Conservation (phyloP, 352 stramenopile genomes). For the Globisporangium carolinianum region DNA sequence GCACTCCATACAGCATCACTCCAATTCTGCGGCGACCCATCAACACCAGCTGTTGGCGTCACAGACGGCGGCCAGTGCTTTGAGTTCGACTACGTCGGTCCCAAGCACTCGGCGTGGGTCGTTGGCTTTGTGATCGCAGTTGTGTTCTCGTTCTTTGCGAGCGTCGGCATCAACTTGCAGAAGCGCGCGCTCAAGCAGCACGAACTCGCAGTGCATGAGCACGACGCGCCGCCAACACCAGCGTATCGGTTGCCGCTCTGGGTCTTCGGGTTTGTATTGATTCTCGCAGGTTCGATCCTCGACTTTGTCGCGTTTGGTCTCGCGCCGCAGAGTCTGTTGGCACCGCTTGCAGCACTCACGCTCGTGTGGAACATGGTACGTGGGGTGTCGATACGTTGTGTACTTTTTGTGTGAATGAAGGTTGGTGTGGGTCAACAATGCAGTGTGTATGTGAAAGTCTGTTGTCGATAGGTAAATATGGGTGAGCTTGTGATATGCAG, state of each 20-base stretch:
- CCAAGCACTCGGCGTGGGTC: slow-evolving; percentile 62
- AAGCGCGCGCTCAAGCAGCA: slow-evolving; percentile 84
- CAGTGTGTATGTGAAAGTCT: neutral
- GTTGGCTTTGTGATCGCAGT: slow-evolving; percentile 75
- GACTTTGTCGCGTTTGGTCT: slow-evolving; percentile 90
- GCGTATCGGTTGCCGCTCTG: slow-evolving; percentile 80
- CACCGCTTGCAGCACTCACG: slow-evolving; percentile 82
- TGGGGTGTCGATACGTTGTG: neutral
- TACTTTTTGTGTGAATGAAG: neutral
- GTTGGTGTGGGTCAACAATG: neutral
- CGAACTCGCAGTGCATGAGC: slow-evolving; percentile 46
- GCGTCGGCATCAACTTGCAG: slow-evolving; percentile 80
- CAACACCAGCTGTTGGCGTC: slow-evolving; percentile 18
- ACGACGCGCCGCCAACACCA: slow-evolving; percentile 36
- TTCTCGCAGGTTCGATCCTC: slow-evolving; percentile 72
- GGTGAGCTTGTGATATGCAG: neutral
- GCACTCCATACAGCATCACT: slow-evolving; percentile 10
- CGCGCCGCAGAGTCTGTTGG: slow-evolving; percentile 83
- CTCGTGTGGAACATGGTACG: slow-evolving; percentile 89
- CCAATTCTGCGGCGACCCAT: slow-evolving; percentile 25
- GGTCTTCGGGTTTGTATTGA: slow-evolving; percentile 78
- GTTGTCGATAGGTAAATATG: neutral
- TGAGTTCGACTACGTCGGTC: slow-evolving; percentile 48
- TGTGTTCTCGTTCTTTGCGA: slow-evolving; percentile 78
- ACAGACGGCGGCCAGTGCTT: slow-evolving; percentile 65